Base-by-base conservation (phyloP, 305 asterid genomes). In the Rubia tinctorum region DNA sequence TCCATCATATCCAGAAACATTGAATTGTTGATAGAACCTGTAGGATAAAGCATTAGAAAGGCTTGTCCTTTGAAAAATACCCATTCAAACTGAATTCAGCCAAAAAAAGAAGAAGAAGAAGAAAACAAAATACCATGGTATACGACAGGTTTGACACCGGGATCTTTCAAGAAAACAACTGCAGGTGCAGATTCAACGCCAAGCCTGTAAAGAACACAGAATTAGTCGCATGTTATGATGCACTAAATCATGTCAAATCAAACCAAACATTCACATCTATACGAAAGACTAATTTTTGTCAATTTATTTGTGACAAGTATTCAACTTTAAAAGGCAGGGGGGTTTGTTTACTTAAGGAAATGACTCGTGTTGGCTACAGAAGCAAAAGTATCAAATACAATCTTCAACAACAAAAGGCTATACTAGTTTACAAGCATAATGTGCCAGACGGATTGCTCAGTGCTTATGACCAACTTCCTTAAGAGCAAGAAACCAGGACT, bases 171-270 rank as follows among this genome's bases (percentile, higher is more conserved):
- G 81, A 92, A 85, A 75, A 92, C 96, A 63, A 95, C 80, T 56
- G 98, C 96, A 39, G 99, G 98, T 71, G 98, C 97, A 76, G 93
- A 90, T 79, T 91, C 98, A 73, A 95, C 96, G 17, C 96, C 96
- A 34, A 92, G 88, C 89, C 99, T 95, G 88, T 85, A 74, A 71
- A 0, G 78, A 74, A 64, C 25, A 43, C 55, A 66, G 75, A 17
- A 49, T 17, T 64, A 9, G 17, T 63, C 11, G 30, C 2, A 47
- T 73, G 9, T 47, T 3, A 14, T 27, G 49, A 62, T 43, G 6
- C 25, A 72, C 9, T 25, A 65, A 22, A 65, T 11, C 6, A 65
- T 66, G 11, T 39, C 7, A 25, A 3, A 22, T 25, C 1, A 39
- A 60, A 60, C 17, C 0, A 23, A 59, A 59, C 13, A 12, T 60